Percentiles rank a stretch among this genome's conserved stretches.
phyloP scores from a whole-genome alignment of 768 basidiomycete species.

The Calocera viscosa region DNA sequence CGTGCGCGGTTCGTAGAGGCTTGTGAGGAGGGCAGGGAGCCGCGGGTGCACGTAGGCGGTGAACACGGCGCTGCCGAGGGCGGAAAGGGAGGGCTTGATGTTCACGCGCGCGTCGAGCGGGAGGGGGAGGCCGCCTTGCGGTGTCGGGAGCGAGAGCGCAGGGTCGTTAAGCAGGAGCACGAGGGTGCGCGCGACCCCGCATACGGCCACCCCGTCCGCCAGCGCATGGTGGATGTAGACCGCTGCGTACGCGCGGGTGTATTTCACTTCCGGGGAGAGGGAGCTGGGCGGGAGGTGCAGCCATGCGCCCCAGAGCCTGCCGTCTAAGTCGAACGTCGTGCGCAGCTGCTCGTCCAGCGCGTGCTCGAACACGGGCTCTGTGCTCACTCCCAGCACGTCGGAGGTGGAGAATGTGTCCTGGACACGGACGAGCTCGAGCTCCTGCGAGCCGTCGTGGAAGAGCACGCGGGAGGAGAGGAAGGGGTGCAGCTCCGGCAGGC shows the following conservation, averaged over 20 bases:
- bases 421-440: background rate
- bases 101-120: background rate
- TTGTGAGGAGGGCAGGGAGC: background rate
- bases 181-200: background rate
- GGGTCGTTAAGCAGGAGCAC: background rate
- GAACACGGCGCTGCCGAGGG: background rate
- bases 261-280: background rate
- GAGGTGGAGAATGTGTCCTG: background rate
- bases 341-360: background rate
- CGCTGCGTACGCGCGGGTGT: background rate
- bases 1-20: background rate
- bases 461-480: background rate
- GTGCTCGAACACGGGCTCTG: background rate
- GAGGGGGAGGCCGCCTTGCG: background rate
- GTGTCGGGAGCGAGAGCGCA: background rate
- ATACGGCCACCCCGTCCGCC: background rate
- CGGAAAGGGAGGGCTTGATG: background rate
- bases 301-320: background rate
- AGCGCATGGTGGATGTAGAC: background rate
- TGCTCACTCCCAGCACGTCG: background rate
- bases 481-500: background rate
- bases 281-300: background rate
- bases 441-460: background rate
- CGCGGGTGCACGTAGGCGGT: background rate
- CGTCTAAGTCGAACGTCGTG: background rate